Evolutionary conservation across 106 monocot species (phyloP).

Genomic region (Narthecium ossifragum): DNA sequence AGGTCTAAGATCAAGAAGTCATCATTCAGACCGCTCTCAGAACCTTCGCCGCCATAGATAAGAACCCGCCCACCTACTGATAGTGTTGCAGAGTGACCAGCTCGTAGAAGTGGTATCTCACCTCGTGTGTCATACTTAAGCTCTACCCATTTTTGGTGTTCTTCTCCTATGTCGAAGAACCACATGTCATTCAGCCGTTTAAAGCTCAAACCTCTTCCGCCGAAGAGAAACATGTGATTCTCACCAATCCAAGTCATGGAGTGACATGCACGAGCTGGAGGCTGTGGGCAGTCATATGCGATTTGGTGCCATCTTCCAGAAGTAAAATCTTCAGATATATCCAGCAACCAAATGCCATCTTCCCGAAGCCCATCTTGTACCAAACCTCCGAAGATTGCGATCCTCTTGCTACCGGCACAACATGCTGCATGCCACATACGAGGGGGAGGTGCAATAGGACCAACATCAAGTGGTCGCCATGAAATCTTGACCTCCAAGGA

Average conservation of each 20-base stretch:
- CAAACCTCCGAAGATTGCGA: constrained; percentile 83
- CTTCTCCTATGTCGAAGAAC: constrained; percentile 48
- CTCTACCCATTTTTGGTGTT: constrained; percentile 58
- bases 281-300: constrained; percentile 18
- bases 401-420: constrained; percentile 23
- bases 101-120: constrained; percentile 49
- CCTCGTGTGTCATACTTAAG: constrained; percentile 23
- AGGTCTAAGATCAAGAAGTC: constrained; percentile 82
- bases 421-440: constrained; percentile 87
- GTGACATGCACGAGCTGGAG: constrained; percentile 80
- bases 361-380: constrained; percentile 49
- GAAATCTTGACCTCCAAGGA: constrained; percentile 26
- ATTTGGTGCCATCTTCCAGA: constrained; percentile 55
- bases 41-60: constrained; percentile 88
- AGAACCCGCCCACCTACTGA: constrained; percentile 63
- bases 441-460: constrained; percentile 42
- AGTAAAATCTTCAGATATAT: constrained; percentile 29
- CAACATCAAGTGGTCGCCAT: constrained; percentile 68
- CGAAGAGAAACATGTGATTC: constrained; percentile 59
- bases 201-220: constrained; percentile 66
- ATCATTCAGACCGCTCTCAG: constrained; percentile 64
- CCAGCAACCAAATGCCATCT: constrained; percentile 73
- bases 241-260: constrained; percentile 66
- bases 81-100: constrained; percentile 67
- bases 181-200: constrained; percentile 84